phyloP scores from a whole-genome alignment of 352 stramenopile species.

The Pythium diclinum region DNA sequence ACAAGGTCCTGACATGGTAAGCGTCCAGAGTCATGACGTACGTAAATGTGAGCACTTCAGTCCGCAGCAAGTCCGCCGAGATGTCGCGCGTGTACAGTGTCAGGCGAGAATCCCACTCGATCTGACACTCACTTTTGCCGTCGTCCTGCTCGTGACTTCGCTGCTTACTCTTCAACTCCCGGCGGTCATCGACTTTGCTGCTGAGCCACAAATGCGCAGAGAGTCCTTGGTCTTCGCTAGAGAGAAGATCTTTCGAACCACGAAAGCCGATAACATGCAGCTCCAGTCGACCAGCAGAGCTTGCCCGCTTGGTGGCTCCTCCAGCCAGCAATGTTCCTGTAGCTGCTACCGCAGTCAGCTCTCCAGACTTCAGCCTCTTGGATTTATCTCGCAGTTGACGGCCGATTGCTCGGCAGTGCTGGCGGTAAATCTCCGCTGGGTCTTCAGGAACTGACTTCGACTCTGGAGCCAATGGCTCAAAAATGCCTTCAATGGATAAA shows the following conservation, averaged over 20 bases:
- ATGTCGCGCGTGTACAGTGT: slow-evolving; percentile 43
- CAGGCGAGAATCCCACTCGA: slow-evolving; percentile 35
- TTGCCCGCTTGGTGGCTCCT: background rate
- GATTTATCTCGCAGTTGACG: slow-evolving; percentile 19
- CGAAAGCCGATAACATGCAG: slow-evolving; percentile 33
- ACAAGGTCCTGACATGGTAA: background rate
- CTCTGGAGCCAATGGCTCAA: slow-evolving; percentile 34
- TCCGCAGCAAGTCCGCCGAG: slow-evolving; percentile 32
- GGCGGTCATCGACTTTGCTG: slow-evolving; percentile 32
- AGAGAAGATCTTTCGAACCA: slow-evolving; percentile 1
- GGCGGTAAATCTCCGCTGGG: slow-evolving; percentile 15
- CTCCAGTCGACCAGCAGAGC: slow-evolving; percentile 35
- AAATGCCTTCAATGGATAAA: slow-evolving; percentile 39
- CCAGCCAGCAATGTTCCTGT: slow-evolving; percentile 5
- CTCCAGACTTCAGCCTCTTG: slow-evolving; percentile 25
- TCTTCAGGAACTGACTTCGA: slow-evolving; percentile 13
- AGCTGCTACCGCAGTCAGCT: background rate
- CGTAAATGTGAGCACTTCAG: slow-evolving; percentile 35
- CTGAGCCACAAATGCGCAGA: slow-evolving; percentile 41
- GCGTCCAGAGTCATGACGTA: slow-evolving; percentile 13
- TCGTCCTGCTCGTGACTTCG: background rate
- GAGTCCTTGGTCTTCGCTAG: slow-evolving; percentile 18
- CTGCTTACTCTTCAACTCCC: slow-evolving; percentile 31
- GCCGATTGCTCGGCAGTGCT: slow-evolving; percentile 15
- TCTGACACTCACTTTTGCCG: slow-evolving; percentile 8